Evolutionary conservation across 257 asterid genomes (phyloP).

Genomic region (Solanum chmielewskii): DNA sequence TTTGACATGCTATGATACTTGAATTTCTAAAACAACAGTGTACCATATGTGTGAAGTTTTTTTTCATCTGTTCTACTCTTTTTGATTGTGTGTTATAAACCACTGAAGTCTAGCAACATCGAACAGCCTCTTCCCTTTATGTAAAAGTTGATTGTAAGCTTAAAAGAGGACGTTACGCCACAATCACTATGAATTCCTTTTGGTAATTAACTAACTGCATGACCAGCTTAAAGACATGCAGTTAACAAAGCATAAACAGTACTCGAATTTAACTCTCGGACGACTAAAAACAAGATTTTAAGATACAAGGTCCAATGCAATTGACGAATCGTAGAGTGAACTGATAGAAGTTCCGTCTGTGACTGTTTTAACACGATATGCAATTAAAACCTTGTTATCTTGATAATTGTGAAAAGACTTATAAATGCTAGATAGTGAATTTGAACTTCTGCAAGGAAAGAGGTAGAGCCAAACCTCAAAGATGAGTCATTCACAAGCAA

Average conservation of each 20-base stretch:
- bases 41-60: not conserved
- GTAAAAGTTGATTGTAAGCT: not conserved
- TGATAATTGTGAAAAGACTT: not conserved
- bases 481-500: conserved; percentile 60
- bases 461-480: conserved; percentile 6
- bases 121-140: not conserved
- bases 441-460: not conserved
- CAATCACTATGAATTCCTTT: not conserved
- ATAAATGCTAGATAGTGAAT: not conserved
- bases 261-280: not conserved
- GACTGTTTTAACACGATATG: not conserved
- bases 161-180: not conserved
- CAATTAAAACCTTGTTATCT: not conserved
- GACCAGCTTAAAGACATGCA: not conserved
- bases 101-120: not conserved
- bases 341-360: not conserved
- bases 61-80: no score
- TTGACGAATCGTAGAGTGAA: not conserved
- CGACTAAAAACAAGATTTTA: not conserved
- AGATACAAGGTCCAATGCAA: not conserved
- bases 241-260: not conserved
- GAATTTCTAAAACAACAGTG: not conserved
- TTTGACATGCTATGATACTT: not conserved
- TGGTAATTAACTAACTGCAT: not conserved
- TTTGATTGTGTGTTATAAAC: not conserved